Percentiles rank a stretch among this genome's conserved stretches.
phyloP scores from a whole-genome alignment of 208 protist species.

The Leishmania turanica region DNA sequence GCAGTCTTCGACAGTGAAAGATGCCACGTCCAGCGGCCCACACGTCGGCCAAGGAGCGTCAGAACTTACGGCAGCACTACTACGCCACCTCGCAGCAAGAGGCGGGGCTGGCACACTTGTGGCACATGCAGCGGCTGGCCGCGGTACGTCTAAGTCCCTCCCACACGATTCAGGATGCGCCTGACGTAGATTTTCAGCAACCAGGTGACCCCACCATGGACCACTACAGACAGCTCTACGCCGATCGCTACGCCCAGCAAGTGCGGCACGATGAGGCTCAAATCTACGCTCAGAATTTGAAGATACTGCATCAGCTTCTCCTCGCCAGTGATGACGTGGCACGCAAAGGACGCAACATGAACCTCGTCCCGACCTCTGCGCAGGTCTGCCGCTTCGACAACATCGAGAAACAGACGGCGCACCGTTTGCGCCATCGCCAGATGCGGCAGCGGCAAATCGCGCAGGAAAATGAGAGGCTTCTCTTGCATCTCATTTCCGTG shows the following conservation, averaged over 20 bases:
- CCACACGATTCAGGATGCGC: conserved; percentile 49
- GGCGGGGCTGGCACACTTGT: conserved; percentile 59
- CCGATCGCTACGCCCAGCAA: conserved; percentile 44
- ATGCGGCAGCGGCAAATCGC: conserved; percentile 12
- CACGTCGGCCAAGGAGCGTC: conserved; percentile 41
- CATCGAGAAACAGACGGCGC: conserved; percentile 39
- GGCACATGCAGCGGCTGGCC: conserved; percentile 67
- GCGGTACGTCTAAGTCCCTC: conserved; percentile 38
- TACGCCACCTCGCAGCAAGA: conserved; percentile 46
- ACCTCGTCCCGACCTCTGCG: conserved; percentile 34
- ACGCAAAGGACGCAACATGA: conserved; percentile 46
- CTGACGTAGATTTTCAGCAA: conserved; percentile 57
- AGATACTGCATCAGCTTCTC: conserved; percentile 37
- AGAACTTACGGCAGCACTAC: conserved; percentile 43
- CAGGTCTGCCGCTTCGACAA: conserved; percentile 39
- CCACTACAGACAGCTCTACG: conserved; percentile 24
- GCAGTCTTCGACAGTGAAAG: not conserved
- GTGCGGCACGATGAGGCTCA: conserved; percentile 40
- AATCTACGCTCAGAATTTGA: conserved; percentile 41
- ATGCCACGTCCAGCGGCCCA: conserved; percentile 21
- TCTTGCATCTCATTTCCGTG: conserved; percentile 41
- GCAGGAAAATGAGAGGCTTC: conserved; percentile 39
- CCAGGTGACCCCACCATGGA: conserved; percentile 24
- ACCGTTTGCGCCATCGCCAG: conserved; percentile 30
- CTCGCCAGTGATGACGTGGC: conserved; percentile 35